phyloP scores from a whole-genome alignment of 129 eudicot genomes.

The Centrapalus pauciflorus region DNA sequence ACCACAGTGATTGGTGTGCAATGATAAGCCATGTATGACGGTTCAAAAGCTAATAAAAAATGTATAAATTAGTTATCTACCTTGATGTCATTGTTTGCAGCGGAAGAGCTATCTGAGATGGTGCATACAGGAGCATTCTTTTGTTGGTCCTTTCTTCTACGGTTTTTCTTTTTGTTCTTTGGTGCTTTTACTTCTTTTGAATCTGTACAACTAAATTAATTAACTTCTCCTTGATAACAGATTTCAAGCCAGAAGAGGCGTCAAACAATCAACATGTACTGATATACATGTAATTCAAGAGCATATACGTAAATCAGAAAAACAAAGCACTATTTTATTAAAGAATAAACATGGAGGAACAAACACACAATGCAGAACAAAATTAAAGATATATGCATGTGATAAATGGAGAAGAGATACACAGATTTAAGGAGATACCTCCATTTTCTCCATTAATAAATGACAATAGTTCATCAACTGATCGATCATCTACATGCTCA shows the following conservation, averaged over 20 bases:
- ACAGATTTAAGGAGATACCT: conserved; percentile 39
- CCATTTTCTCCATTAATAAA: conserved; percentile 80
- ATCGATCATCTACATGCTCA: conserved; percentile 70
- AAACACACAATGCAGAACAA: background rate
- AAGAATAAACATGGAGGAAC: background rate
- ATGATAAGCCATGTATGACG: background rate
- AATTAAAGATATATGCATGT: background rate
- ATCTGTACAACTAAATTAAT: conserved; percentile 40
- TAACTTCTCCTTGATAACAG: conserved; percentile 1
- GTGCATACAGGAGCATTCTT: conserved; percentile 44
- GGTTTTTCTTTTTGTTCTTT: conserved; percentile 74
- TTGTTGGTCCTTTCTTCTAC: conserved; percentile 67
- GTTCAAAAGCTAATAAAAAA: too few relatives aligned
- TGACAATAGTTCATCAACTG: conserved; percentile 86
- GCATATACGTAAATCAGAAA: background rate
- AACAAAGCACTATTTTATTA: too few relatives aligned
- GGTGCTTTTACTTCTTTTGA: conserved; percentile 57
- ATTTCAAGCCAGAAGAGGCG: background rate
- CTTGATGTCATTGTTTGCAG: conserved; percentile 39
- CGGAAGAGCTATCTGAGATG: conserved; percentile 22
- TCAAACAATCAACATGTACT: background rate
- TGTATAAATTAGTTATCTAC: conserved; percentile 19
- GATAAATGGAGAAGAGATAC: background rate
- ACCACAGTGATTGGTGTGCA: background rate
- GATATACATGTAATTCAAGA: background rate